Conservation (phyloP, 1,284 basidiomycete genomes). For the Moesziomyces antarcticus region DNA sequence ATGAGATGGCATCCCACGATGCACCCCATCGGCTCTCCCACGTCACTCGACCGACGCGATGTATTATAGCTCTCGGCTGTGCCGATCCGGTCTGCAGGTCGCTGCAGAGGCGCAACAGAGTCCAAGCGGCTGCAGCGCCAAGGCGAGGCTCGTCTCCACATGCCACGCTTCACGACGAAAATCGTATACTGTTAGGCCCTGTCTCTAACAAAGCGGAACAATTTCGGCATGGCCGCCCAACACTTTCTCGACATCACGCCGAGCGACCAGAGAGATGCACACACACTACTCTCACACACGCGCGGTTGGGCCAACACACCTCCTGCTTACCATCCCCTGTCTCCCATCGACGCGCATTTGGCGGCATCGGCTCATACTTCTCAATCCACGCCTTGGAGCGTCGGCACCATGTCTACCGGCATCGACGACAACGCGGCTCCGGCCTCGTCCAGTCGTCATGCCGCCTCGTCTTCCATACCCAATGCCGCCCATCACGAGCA, state of each 20-base stretch:
- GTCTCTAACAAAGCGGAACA: no score
- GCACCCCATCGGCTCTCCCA: no score
- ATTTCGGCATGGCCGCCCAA: no score
- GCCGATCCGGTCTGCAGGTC: no score
- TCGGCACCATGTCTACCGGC: conserved; percentile 15
- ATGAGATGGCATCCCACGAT: no score
- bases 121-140: neutral
- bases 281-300: neutral
- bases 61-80: no score
- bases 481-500: conserved; percentile 1
- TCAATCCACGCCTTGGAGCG: neutral
- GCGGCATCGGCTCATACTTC: neutral
- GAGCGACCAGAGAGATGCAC: neutral
- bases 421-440: conserved; percentile 5
- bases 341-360: neutral
- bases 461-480: conserved; percentile 1
- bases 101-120: no score
- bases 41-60: no score
- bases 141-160: neutral
- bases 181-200: neutral
- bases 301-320: neutral
- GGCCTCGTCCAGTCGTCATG: conserved; percentile 15
- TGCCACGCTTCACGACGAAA: no score
- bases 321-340: neutral
- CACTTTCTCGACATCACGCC: no score